phyloP scores from a whole-genome alignment of 2,329 filamentous ascomycete genomes.

The Diplodia mutila region DNA sequence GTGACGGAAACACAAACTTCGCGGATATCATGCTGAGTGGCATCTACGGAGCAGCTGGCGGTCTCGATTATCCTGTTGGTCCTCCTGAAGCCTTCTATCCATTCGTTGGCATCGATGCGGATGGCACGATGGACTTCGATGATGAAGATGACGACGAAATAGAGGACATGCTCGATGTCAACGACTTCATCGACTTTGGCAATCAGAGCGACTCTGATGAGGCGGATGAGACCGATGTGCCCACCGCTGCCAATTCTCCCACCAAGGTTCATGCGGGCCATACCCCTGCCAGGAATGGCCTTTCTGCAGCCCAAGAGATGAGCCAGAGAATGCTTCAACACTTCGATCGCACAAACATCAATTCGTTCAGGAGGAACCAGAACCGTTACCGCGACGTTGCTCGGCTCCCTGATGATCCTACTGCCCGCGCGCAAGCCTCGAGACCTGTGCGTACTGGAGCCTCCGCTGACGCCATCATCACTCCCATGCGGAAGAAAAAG shows the following conservation, averaged over 20 bases:
- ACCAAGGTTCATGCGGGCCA: constrained; percentile 36
- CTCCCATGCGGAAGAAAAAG: constrained; percentile 42
- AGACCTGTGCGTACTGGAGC: constrained; percentile 43
- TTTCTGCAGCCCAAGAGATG: constrained; percentile 25
- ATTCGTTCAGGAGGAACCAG: constrained; percentile 46
- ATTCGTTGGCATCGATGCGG: constrained; percentile 59
- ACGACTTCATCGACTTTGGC: constrained; percentile 45
- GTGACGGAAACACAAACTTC: constrained; percentile 36
- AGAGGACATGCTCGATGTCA: constrained; percentile 48
- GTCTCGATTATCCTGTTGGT: constrained; percentile 63
- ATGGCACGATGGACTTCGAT: constrained; percentile 63
- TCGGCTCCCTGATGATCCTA: constrained; percentile 42
- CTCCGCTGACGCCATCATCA: constrained; percentile 45
- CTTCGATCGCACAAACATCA: constrained; percentile 46
- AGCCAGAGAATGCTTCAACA: constrained; percentile 42
- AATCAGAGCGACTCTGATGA: constrained; percentile 43
- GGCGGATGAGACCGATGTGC: constrained; percentile 42
- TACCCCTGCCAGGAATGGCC: constrained; percentile 36
- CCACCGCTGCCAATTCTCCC: constrained; percentile 42
- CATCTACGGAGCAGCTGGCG: constrained; percentile 59
- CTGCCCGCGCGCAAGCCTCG: constrained; percentile 41
- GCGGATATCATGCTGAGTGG: constrained; percentile 80
- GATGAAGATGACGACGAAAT: constrained; percentile 63
- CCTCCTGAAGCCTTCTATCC: constrained; percentile 78
- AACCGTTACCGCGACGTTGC: constrained; percentile 44